A percentile compares a stretch with the other conserved stretches of the same genome.
These are phyloP conservation scores for Tuber melanosporum DNA, from an alignment of 495 filamentous ascomycete species.

Conservation along the genomic window DNA sequence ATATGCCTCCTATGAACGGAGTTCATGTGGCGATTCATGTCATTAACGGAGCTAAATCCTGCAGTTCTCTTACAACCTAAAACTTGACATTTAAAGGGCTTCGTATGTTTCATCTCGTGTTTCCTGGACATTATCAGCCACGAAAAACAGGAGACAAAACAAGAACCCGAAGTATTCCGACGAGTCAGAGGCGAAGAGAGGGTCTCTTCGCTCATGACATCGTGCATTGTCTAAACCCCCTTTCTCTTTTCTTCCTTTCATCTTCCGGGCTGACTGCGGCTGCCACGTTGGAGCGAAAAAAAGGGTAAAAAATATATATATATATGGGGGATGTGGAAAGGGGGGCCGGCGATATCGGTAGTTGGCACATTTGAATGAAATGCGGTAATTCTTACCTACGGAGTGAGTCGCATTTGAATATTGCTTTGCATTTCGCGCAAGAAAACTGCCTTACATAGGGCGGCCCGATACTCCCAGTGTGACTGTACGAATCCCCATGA, in stretches of 20 bases:
- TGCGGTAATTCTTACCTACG: slow-evolving; percentile 34
- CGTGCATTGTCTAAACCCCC: neutral
- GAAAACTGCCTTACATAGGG: slow-evolving; percentile 26
- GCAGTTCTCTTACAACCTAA: slow-evolving; percentile 51
- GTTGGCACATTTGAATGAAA: slow-evolving; percentile 14
- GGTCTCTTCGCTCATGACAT: neutral
- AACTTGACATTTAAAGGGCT: slow-evolving; percentile 62
- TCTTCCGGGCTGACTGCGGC: neutral
- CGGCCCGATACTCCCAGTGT: slow-evolving; percentile 26
- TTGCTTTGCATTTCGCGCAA: slow-evolving; percentile 24
- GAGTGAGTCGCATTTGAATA: slow-evolving; percentile 40
- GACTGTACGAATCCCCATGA: slow-evolving; percentile 26
- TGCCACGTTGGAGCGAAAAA: neutral
- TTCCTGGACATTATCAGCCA: slow-evolving; percentile 54
- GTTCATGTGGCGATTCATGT: slow-evolving; percentile 66
- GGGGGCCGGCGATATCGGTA: neutral
- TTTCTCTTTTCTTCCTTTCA: neutral
- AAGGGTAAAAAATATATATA: neutral
- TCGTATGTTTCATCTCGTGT: slow-evolving; percentile 69
- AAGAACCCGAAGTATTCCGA: neutral
- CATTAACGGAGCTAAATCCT: slow-evolving; percentile 78
- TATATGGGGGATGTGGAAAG: neutral
- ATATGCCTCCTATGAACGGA: slow-evolving; percentile 58
- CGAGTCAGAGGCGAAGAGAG: neutral
- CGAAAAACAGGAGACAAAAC: slow-evolving; percentile 20